A percentile compares a stretch with the other conserved stretches of the same genome.
Conservation (phyloP, 345 rosid genomes). For the Boechera stricta region DNA sequence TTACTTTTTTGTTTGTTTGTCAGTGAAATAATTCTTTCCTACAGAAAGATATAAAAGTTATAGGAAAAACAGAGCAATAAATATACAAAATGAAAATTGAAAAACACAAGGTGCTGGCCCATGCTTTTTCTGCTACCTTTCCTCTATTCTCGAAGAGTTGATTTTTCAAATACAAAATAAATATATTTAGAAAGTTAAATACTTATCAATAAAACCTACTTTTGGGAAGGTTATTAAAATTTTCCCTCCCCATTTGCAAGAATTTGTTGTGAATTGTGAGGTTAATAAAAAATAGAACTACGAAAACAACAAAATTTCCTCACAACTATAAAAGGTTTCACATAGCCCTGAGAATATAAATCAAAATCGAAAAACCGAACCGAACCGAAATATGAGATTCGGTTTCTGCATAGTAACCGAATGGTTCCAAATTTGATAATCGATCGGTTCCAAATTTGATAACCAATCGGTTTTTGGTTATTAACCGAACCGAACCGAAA, state of each 20-base stretch:
- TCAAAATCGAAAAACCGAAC: too few relatives aligned
- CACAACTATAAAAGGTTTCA: background rate
- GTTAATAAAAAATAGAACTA: background rate
- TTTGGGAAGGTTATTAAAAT: background rate
- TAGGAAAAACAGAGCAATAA: background rate
- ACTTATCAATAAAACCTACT: background rate
- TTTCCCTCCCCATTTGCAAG: background rate
- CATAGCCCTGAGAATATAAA: too few relatives aligned
- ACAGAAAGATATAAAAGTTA: background rate
- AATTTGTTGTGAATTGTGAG: background rate
- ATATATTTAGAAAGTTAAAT: background rate
- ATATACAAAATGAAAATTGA: conserved; percentile 3
- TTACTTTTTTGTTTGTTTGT: background rate
- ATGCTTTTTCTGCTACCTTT: conserved; percentile 38
- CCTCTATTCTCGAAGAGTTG: conserved; percentile 26
- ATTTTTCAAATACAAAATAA: conserved; percentile 30
- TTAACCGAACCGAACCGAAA: too few relatives aligned
- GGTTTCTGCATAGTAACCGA: too few relatives aligned
- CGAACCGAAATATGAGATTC: too few relatives aligned
- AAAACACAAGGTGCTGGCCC: conserved; percentile 39
- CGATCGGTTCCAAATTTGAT: too few relatives aligned
- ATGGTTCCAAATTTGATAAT: too few relatives aligned
- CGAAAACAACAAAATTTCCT: background rate
- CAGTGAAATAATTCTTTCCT: background rate
- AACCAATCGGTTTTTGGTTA: too few relatives aligned